phyloP scores from a whole-genome alignment of 306 rosid genomes.

The Datisca glomerata region DNA sequence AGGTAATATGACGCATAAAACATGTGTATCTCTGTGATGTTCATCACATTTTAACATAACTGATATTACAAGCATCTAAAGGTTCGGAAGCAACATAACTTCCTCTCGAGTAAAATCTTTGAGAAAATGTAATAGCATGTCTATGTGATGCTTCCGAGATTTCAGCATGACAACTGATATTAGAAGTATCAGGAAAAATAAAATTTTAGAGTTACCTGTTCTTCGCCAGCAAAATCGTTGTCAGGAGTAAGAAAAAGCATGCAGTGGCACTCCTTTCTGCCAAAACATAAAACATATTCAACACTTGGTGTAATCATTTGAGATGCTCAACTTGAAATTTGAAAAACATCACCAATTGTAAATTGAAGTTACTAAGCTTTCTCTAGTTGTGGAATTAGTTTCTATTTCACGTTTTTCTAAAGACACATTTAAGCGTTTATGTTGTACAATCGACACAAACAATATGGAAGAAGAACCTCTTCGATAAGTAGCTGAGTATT shows the following conservation, averaged over 20 bases:
- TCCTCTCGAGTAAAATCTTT: no score
- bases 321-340: no score
- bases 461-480: no score
- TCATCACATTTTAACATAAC: no score
- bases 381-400: neutral
- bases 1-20: neutral
- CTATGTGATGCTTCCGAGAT: neutral
- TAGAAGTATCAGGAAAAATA: neutral
- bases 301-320: no score
- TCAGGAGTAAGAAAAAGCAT: conserved; percentile 98
- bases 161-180: neutral
- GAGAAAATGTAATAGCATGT: neutral
- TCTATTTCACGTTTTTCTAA: conserved; percentile 1
- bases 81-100: no score
- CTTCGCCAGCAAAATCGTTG: conserved; percentile 85
- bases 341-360: neutral
- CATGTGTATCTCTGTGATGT: neutral
- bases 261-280: conserved; percentile 99
- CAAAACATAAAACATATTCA: no score
- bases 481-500: no score
- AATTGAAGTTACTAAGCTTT: no score
- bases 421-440: no score
- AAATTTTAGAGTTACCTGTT: conserved; percentile 49
- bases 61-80: no score
- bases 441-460: no score